phyloP scores from a whole-genome alignment of 2,329 filamentous ascomycete species.

The Ophiocordyceps australis region DNA sequence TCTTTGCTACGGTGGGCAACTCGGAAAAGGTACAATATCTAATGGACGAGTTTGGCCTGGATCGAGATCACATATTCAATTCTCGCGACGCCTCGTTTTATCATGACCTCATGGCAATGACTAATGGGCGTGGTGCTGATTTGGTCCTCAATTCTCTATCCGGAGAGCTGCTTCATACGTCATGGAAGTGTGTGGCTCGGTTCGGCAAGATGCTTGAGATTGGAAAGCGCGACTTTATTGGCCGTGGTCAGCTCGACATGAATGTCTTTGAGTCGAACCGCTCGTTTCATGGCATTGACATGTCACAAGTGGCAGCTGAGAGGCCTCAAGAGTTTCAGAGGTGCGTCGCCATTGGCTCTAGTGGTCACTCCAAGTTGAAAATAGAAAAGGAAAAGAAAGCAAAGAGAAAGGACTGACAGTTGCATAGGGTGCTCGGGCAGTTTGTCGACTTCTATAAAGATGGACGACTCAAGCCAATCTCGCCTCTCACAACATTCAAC shows the following conservation, averaged over 20 bases:
- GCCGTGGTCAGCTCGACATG: slow-evolving; percentile 22
- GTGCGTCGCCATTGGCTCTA: no score
- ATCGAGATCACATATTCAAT: slow-evolving; percentile 10
- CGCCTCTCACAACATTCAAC: slow-evolving; percentile 4
- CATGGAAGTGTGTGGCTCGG: slow-evolving; percentile 15
- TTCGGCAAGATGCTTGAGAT: slow-evolving; percentile 17
- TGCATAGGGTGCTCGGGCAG: neutral
- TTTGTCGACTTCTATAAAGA: neutral
- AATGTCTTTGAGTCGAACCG: slow-evolving; percentile 16
- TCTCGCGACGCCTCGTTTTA: slow-evolving; percentile 9
- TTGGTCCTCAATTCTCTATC: slow-evolving; percentile 12
- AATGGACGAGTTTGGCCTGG: slow-evolving; percentile 6
- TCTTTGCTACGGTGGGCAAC: slow-evolving; percentile 10
- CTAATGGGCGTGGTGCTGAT: slow-evolving; percentile 11
- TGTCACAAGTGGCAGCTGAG: slow-evolving; percentile 3
- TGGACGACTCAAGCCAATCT: slow-evolving; percentile 2
- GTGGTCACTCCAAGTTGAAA: no score
- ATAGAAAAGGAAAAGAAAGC: no score
- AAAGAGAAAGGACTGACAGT: no score
- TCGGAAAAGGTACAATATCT: slow-evolving; percentile 10
- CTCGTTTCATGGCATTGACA: slow-evolving; percentile 13
- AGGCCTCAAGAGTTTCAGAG: neutral
- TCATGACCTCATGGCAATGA: slow-evolving; percentile 6
- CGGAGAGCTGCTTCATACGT: slow-evolving; percentile 10
- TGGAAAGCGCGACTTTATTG: slow-evolving; percentile 14